These are phyloP conservation scores for Taphrina flavorubra DNA, from an alignment of 1,139 yeast species.

Conservation along the genomic window DNA sequence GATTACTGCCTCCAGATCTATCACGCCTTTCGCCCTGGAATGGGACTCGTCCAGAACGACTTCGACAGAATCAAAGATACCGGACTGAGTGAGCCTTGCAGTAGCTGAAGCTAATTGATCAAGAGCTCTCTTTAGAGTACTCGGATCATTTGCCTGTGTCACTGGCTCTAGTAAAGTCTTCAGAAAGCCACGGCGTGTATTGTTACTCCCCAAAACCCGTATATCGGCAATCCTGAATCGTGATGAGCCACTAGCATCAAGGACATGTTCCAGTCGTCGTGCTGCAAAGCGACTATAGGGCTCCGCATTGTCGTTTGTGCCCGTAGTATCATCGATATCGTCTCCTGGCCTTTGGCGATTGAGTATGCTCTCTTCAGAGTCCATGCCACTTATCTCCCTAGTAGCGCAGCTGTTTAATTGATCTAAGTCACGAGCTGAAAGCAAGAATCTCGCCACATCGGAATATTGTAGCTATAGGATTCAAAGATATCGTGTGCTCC, in stretches of 20 bases:
- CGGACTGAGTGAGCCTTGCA: conserved; percentile 51
- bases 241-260: conserved; percentile 45
- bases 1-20: conserved; percentile 52
- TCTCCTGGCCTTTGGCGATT: not conserved
- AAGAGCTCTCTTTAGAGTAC: conserved; percentile 49
- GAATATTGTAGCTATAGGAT: too few species aligned
- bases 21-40: conserved; percentile 36
- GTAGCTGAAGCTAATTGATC: conserved; percentile 50
- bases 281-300: conserved; percentile 15
- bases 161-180: conserved; percentile 44
- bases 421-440: too few species aligned
- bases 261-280: conserved; percentile 34
- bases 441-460: too few species aligned
- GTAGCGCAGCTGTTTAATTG: too few species aligned
- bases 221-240: conserved; percentile 46
- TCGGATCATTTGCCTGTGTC: conserved; percentile 40
- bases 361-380: conserved; percentile 1
- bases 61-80: conserved; percentile 57
- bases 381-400: not conserved
- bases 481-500: too few species aligned
- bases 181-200: conserved; percentile 47
- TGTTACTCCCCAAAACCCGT: conserved; percentile 46
- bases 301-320: not conserved
- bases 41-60: conserved; percentile 50
- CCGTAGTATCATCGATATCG: not conserved